Evolutionary conservation across 2,329 filamentous ascomycete species (phyloP), one percentile per base, ranked within the genome.

Genomic region (Paraphoma chrysanthemicola): DNA sequence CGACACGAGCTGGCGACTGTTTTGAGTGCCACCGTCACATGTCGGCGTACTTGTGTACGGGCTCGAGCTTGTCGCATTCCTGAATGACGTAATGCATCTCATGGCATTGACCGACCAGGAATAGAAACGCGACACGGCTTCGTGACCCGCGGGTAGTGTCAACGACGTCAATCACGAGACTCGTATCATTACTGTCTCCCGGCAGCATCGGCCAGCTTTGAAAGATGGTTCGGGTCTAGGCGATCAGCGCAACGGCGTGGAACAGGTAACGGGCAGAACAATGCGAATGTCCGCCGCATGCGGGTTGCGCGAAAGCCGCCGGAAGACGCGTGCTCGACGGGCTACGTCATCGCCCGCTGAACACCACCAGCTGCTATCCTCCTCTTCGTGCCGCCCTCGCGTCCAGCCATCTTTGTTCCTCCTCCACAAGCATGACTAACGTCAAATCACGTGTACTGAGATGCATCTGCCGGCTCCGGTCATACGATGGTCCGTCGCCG

Each of bases 11-110:
- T 54, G 51, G 59, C 59, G 59, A 48, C 48, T 59, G 56, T 64
- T 63, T 64, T 59, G 57, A 5, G 58, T 46, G 55, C 53, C 53
- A 44, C 52, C 61, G 39, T 66, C 59, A 64, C 63, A 67, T 66
- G 62, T 54, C 50, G 30, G 43, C 28, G 36, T 45, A 18, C 14
- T 14, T 38, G 44, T n/a, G 31, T 11, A 39, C 33, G 29, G 12
- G 44, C 18, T 28, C 6, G 6, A 6, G 43, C 7, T 23, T 11
- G 16, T 28, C 43, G 43, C 18, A 18, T 45, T 18, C 43, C 18
- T 45, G 18, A 23, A 50, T 50, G 48, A 38, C 48, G 29, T 43
- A 33, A 8, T 42, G 39, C 16, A n/a, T 42, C 11, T 10, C 10
- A 14, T 36, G 39, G 8, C 39, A 6, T 14, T 42, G 39, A 28